Percentiles rank a stretch among this genome's conserved stretches.
These are phyloP conservation scores for Thielaviopsis ethacetica DNA, from an alignment of 2,329 filamentous ascomycete species.

Conservation along the genomic window DNA sequence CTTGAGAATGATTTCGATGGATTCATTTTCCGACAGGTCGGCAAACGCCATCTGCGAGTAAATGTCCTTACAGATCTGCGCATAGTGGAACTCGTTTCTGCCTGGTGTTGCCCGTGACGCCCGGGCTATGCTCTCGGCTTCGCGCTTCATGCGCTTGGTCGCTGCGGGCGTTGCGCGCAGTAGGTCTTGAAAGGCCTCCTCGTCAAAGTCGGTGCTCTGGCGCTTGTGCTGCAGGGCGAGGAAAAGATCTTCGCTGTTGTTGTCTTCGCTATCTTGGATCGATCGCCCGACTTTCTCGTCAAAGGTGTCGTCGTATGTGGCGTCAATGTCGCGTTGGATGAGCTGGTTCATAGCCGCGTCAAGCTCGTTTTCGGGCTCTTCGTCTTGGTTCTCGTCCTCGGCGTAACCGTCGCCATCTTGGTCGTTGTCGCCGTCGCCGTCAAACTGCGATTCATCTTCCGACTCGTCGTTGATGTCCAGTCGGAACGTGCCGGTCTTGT, in stretches of 20 bases:
- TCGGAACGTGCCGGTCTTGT: constrained; percentile 13
- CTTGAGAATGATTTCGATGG: constrained; percentile 52
- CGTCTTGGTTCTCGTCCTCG: constrained; percentile 21
- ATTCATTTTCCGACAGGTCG: constrained; percentile 40
- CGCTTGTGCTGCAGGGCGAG: constrained; percentile 31
- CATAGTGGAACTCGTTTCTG: constrained; percentile 47
- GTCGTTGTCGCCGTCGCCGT: constrained; percentile 21
- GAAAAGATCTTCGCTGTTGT: constrained; percentile 31
- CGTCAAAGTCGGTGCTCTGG: constrained; percentile 22
- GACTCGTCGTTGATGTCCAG: constrained; percentile 16
- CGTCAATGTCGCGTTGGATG: constrained; percentile 12
- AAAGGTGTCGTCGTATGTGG: constrained; percentile 4
- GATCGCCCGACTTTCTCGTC: constrained; percentile 20
- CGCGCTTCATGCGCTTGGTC: constrained; percentile 33
- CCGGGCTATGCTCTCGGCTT: constrained; percentile 40
- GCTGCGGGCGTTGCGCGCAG: constrained; percentile 39
- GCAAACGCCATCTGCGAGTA: constrained; percentile 40
- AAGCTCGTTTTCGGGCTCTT: constrained; percentile 20
- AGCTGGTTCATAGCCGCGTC: constrained; percentile 12
- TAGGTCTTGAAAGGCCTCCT: constrained; percentile 13
- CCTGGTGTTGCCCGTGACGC: constrained; percentile 22
- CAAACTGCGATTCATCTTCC: constrained; percentile 14
- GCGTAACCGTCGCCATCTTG: constrained; percentile 25
- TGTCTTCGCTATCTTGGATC: constrained; percentile 23
- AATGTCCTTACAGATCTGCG: constrained; percentile 55